Conservation (phyloP, 2,329 filamentous ascomycete genomes). For the Dendryphion nanum region DNA sequence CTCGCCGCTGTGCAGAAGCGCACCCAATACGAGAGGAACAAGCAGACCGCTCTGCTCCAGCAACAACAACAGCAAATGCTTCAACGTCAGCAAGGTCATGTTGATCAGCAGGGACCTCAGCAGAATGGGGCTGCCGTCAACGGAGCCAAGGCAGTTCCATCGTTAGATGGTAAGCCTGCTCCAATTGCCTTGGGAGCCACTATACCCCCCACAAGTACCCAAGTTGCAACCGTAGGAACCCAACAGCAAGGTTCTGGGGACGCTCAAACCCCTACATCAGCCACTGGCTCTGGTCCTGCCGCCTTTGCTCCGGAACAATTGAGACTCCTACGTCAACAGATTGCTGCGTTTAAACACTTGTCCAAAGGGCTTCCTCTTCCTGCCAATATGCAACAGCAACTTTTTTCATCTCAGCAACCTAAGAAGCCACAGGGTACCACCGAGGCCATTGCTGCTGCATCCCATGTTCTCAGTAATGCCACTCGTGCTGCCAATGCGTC, state of each 20-base stretch:
- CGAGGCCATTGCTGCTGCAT: slow-evolving; percentile 43
- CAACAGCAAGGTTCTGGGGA: slow-evolving; percentile 39
- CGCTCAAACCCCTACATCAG: slow-evolving; percentile 32
- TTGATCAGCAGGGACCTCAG: slow-evolving; percentile 46
- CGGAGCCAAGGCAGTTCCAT: slow-evolving; percentile 41
- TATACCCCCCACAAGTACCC: slow-evolving; percentile 8
- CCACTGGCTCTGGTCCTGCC: slow-evolving; percentile 13
- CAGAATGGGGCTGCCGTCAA: slow-evolving; percentile 54
- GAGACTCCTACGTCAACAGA: slow-evolving; percentile 76
- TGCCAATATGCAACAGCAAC: slow-evolving; percentile 72
- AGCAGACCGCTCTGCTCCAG: slow-evolving; percentile 41
- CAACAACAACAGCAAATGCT: slow-evolving; percentile 56
- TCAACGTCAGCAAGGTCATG: slow-evolving; percentile 56
- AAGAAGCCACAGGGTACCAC: slow-evolving; percentile 48
- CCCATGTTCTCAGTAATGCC: slow-evolving; percentile 54
- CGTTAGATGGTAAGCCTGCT: slow-evolving; percentile 22
- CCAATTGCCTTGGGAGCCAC: slow-evolving; percentile 17
- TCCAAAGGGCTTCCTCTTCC: slow-evolving; percentile 85
- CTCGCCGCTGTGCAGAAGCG: slow-evolving; percentile 68
- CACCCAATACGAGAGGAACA: slow-evolving; percentile 52
- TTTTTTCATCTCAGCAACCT: slow-evolving; percentile 69
- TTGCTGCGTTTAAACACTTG: slow-evolving; percentile 85
- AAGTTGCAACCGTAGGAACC: slow-evolving; percentile 22
- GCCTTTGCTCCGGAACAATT: slow-evolving; percentile 65
- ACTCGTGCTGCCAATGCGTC: slow-evolving; percentile 43